A percentile compares a stretch with the other conserved stretches of the same genome.
Conservation (phyloP, 805 yeast genomes). For the Kregervanrija fluxuum region DNA sequence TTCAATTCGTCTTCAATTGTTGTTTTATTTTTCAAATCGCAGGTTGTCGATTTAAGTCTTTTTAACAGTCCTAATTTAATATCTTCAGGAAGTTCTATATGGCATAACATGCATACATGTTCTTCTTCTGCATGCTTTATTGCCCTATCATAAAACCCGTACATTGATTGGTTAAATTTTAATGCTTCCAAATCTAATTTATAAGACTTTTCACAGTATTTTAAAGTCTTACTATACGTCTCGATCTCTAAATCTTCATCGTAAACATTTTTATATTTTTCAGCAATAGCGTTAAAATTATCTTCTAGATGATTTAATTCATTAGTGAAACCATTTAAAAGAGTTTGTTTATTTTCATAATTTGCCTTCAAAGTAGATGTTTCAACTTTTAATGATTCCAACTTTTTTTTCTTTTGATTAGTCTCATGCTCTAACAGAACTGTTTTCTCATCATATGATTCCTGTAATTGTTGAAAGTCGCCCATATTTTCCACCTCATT, state of each 20-base stretch:
- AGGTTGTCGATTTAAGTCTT: too few species aligned
- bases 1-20: conserved; percentile 17
- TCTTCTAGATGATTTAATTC: not conserved
- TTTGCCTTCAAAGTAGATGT: conserved; percentile 5
- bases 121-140: conserved; percentile 49
- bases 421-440: conserved; percentile 8
- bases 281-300: conserved; percentile 1
- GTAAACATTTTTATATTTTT: conserved; percentile 18
- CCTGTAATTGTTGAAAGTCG: conserved; percentile 7
- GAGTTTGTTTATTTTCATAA: not conserved
- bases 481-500: not conserved
- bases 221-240: conserved; percentile 42
- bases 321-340: conserved; percentile 7
- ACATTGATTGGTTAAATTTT: conserved; percentile 63
- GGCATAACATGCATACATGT: conserved; percentile 66
- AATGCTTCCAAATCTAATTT: conserved; percentile 54
- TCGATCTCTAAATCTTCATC: conserved; percentile 34
- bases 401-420: conserved; percentile 7
- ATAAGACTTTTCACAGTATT: conserved; percentile 55
- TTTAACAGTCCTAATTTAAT: conserved; percentile 2
- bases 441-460: conserved; percentile 1
- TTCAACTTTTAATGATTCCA: conserved; percentile 7
- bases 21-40: conserved; percentile 12
- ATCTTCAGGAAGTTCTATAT: conserved; percentile 48
- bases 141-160: conserved; percentile 65